Evolutionary conservation across 306 rosid genomes (phyloP), one percentile per base, ranked within the genome.

Genomic region (Comarum palustre): DNA sequence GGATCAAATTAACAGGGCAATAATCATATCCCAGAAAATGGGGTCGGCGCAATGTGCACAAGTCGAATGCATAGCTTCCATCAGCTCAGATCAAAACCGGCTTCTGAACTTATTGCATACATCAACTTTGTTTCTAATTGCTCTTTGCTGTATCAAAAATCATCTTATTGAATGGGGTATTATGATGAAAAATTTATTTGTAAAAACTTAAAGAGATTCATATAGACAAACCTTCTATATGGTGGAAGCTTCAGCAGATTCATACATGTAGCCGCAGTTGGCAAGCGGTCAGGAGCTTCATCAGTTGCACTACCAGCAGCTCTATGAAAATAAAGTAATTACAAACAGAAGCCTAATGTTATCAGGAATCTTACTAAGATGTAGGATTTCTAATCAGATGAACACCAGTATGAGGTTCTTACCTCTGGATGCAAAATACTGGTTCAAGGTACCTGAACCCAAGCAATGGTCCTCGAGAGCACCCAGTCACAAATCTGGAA

Each of bases 261-360:
- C 99, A 94, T 94, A 81, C 99, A 94, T 77, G 99, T 94, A 68
- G 99, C 99, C 17, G 99, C 83, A 64, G 99, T 94, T 3, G 99
- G 99, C 73, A 94, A 78, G 66, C 99, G 90, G 64, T 89, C 97
- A 78, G 89, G 92, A 82, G 96, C 95, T 84, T 91, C 97, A 52
- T 91, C 99, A 50, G 93, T 62, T 73, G 96, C 96, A 87, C 46
- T 85, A 69, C 99, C 96, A 75, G 88, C 96, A 70, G 98, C 95
- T 87, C 98, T 94, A 70, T 54, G 47, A 77, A 62, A 73, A 58
- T 36, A 55, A 20, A 48, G 29, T 5, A 39, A 50, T 54, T 71
- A 27, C 29, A 59, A 36, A 46, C 58, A 38, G 47, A 62, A 66
- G 19, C 45, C 24, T 13, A 38, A 38, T 14, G 12, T 39, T 45